phyloP scores from a whole-genome alignment of 345 rosid species.

The Salix viminalis region DNA sequence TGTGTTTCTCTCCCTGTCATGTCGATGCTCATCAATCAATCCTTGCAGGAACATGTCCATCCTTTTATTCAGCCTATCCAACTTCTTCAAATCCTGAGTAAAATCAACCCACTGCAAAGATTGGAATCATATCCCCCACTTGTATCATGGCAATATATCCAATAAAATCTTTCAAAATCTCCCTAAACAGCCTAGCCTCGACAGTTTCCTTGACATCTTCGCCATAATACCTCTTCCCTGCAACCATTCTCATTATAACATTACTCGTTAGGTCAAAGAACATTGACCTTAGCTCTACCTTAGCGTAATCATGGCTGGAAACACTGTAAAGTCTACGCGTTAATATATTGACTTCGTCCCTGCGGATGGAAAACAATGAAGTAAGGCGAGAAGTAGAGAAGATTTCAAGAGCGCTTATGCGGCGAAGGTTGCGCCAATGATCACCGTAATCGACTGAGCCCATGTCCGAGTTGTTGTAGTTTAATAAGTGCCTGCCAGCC shows the following conservation, averaged over 20 bases:
- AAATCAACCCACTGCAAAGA: background rate
- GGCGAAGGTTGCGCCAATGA: background rate
- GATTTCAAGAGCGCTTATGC: background rate
- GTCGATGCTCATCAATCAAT: background rate
- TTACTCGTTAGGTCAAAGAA: background rate
- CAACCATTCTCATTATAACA: background rate
- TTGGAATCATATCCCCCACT: background rate
- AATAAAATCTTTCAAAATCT: background rate
- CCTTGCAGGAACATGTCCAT: background rate
- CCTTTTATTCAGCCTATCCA: background rate
- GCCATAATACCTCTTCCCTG: background rate
- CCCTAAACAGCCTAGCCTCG: background rate
- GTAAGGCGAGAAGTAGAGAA: background rate
- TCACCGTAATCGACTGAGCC: background rate
- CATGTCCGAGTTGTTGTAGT: background rate
- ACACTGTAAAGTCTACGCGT: background rate
- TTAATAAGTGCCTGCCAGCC: background rate
- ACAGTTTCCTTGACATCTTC: background rate
- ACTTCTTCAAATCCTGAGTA: background rate
- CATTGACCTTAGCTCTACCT: background rate
- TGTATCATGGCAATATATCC: background rate
- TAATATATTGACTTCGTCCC: background rate
- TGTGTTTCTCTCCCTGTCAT: background rate
- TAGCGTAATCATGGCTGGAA: background rate
- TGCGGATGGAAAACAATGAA: background rate